Conservation (phyloP, 352 stramenopile species). For the Pythium myriotylum region DNA sequence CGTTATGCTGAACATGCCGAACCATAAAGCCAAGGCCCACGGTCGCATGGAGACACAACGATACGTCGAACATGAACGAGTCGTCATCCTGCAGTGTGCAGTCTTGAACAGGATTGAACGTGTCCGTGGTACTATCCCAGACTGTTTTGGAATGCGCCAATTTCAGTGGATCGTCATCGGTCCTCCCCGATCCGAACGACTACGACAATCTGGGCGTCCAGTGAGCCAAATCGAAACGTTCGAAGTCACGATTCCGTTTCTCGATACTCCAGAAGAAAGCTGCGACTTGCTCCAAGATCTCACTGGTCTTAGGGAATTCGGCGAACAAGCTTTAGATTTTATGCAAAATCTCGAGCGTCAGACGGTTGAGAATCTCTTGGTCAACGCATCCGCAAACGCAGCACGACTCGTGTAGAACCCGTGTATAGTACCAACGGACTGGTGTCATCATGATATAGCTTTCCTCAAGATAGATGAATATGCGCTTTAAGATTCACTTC, state of each 20-base stretch:
- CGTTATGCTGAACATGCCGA: neutral
- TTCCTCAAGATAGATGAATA: too few relatives aligned
- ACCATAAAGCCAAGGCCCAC: neutral
- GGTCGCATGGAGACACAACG: conserved; percentile 5
- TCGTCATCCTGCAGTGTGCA: conserved; percentile 7
- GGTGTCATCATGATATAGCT: too few relatives aligned
- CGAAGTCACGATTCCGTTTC: conserved; percentile 4
- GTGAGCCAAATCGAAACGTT: conserved; percentile 8
- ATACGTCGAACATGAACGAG: conserved; percentile 1
- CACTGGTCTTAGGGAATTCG: neutral
- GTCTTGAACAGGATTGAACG: neutral
- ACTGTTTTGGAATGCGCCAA: conserved; percentile 2
- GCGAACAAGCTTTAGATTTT: too few relatives aligned
- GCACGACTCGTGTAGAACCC: too few relatives aligned
- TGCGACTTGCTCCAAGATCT: neutral
- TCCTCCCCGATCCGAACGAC: neutral
- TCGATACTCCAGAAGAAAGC: neutral
- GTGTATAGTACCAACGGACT: too few relatives aligned
- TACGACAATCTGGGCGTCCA: neutral
- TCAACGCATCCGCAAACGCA: too few relatives aligned
- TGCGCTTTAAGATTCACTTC: too few relatives aligned
- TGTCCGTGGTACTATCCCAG: neutral
- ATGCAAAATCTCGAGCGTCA: too few relatives aligned
- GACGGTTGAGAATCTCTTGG: too few relatives aligned
- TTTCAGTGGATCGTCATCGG: conserved; percentile 12